Conservation (phyloP, 805 yeast species). For the Lipomyces mesembrius region DNA sequence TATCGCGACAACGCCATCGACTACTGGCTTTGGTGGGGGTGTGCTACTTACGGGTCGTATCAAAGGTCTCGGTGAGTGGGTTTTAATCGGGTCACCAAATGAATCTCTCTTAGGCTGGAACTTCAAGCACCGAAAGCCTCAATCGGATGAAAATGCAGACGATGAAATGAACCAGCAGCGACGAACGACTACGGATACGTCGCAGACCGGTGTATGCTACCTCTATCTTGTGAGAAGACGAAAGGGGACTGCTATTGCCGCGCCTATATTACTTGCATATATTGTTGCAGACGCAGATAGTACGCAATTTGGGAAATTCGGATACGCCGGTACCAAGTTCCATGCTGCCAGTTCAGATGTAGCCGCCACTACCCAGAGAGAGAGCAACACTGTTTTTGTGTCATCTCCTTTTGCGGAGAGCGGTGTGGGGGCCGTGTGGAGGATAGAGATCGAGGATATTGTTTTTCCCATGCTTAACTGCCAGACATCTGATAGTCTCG, state of each 20-base stretch:
- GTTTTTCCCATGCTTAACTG: conserved; percentile 1
- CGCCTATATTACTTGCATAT: conserved; percentile 36
- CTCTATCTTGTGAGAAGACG: conserved; percentile 41
- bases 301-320: conserved; percentile 44
- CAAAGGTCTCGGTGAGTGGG: conserved; percentile 33
- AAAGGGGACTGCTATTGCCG: conserved; percentile 23
- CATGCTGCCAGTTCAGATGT: conserved; percentile 28
- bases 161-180: background rate
- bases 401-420: conserved; percentile 51
- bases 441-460: conserved; percentile 38
- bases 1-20: conserved; percentile 10
- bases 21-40: conserved; percentile 34
- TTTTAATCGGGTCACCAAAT: conserved; percentile 30
- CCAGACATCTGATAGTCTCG: background rate
- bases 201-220: conserved; percentile 49
- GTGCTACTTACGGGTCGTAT: conserved; percentile 27
- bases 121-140: conserved; percentile 39
- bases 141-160: conserved; percentile 41
- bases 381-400: conserved; percentile 43
- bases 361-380: background rate
- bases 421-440: conserved; percentile 57
- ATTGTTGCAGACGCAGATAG: conserved; percentile 36
- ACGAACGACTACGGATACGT: background rate
- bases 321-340: conserved; percentile 44
- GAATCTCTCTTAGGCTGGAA: conserved; percentile 38